These are phyloP conservation scores for Aspergillus pseudotamarii DNA, from an alignment of 2,329 filamentous ascomycete species.

Conservation along the genomic window DNA sequence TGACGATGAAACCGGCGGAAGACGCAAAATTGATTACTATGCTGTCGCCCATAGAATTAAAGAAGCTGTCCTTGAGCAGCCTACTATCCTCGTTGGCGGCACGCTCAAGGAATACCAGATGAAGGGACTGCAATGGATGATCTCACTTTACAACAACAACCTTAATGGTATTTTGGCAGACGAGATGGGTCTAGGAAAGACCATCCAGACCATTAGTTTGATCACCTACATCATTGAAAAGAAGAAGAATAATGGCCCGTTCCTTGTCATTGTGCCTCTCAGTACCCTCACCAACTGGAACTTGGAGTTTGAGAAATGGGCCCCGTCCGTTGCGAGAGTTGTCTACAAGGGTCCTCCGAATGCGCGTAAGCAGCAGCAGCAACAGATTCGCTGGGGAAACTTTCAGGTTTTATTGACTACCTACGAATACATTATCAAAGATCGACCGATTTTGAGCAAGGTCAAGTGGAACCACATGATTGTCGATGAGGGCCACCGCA, in stretches of 20 bases:
- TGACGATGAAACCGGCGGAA: constrained; percentile 64
- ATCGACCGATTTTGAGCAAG: constrained; percentile 90
- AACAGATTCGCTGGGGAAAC: constrained; percentile 88
- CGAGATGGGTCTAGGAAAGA: constrained; percentile 99
- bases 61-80: constrained; percentile 84
- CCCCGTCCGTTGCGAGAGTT: constrained; percentile 79
- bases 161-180: constrained; percentile 97
- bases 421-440: constrained; percentile 99
- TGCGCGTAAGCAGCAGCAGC: constrained; percentile 83
- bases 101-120: constrained; percentile 95
- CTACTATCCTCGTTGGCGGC: constrained; percentile 85
- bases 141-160: constrained; percentile 99
- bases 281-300: constrained; percentile 99
- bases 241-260: constrained; percentile 89
- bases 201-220: constrained; percentile 97
- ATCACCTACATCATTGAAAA: constrained; percentile 96
- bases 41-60: constrained; percentile 95
- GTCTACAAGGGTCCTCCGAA: constrained; percentile 97
- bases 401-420: constrained; percentile 98
- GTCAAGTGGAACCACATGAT: constrained; percentile 99
- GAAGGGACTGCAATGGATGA: constrained; percentile 99
- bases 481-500: constrained; percentile 97
- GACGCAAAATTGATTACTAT: constrained; percentile 94
- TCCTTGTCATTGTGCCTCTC: constrained; percentile 92
- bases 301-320: constrained; percentile 98